phyloP scores from a whole-genome alignment of 495 filamentous ascomycete genomes.

The Podospora didyma region DNA sequence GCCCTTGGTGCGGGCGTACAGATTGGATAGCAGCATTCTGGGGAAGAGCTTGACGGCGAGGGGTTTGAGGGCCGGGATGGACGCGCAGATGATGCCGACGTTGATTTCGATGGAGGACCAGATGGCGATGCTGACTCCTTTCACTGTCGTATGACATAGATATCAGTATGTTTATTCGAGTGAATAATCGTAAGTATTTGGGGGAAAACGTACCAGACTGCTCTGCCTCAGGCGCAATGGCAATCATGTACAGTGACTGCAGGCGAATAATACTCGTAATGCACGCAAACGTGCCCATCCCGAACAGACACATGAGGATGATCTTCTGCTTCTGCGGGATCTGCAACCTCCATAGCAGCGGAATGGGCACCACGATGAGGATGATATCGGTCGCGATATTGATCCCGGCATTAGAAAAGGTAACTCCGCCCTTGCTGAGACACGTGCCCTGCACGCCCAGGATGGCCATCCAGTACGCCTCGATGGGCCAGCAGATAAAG shows the following conservation, averaged over 20 bases:
- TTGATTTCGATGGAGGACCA: constrained; percentile 50
- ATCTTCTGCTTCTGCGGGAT: constrained; percentile 17
- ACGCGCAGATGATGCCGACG: constrained; percentile 47
- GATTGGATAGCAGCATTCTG: constrained; percentile 10
- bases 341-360: constrained; percentile 23
- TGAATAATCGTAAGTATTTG: no score
- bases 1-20: constrained; percentile 15
- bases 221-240: neutral
- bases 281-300: constrained; percentile 16
- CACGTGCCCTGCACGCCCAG: constrained; percentile 20
- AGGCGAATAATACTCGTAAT: constrained; percentile 19
- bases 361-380: constrained; percentile 34
- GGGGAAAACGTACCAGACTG: constrained; percentile 7
- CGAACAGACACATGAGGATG: constrained; percentile 18
- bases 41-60: constrained; percentile 31
- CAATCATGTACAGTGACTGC: constrained; percentile 11
- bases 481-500: constrained; percentile 38
- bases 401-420: constrained; percentile 34
- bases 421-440: constrained; percentile 28
- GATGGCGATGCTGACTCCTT: constrained; percentile 30
- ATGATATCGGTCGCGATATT: constrained; percentile 40
- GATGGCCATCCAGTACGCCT: constrained; percentile 29
- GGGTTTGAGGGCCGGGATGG: constrained; percentile 39
- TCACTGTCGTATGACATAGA: constrained; percentile 10
- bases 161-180: no score